Base-by-base conservation (phyloP, 2,329 filamentous ascomycete species). In the Rutstroemia sp. region DNA sequence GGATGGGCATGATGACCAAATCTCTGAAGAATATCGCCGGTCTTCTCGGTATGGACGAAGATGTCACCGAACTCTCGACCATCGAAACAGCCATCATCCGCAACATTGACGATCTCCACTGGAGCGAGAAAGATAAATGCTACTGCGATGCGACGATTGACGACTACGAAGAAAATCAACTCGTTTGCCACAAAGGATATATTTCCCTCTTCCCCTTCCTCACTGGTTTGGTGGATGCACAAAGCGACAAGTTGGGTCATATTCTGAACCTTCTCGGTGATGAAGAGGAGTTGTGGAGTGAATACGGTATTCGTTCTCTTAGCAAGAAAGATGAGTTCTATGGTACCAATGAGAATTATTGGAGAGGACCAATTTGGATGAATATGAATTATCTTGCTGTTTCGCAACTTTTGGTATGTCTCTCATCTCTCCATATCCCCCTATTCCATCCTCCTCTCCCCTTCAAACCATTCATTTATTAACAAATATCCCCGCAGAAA, bases 141-240 rank as follows among this genome's bases (percentile, higher is more conserved):
- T 99, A 91, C 75, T 99, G 94, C 70, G 94, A 99, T 70, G 90
- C 91, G 1, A 96, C 90, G 0, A 88, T 99, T 58, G 92, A 99
- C 66, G 91, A 91, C 59, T 99, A 89, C 68, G 94, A 99, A 71
- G 94, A 99, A 73, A 86, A 89, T 67, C 72, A 79, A 38, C 85
- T 94, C 19, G 89, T 96, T 44, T 99, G 94, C 74, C 94, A 97
- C 76, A 96, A 95, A 73, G 94, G 94, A 19, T 99, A 99, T 68
- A 84, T 97, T 63, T 94, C 89, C 21, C 78, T 99, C 27, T 94
- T 96, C 72, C 94, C 94, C 1, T 95, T 97, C 78, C 73, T 97
- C 63, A 83, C 89, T 2, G 92, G 92, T 8, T 77, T 97, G 58
- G 68, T 97, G 56, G 80, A 82, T 58, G 76, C 86, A 2, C 82